phyloP scores from a whole-genome alignment of 2,329 filamentous ascomycete species.

The Curvularia eragrostidis region DNA sequence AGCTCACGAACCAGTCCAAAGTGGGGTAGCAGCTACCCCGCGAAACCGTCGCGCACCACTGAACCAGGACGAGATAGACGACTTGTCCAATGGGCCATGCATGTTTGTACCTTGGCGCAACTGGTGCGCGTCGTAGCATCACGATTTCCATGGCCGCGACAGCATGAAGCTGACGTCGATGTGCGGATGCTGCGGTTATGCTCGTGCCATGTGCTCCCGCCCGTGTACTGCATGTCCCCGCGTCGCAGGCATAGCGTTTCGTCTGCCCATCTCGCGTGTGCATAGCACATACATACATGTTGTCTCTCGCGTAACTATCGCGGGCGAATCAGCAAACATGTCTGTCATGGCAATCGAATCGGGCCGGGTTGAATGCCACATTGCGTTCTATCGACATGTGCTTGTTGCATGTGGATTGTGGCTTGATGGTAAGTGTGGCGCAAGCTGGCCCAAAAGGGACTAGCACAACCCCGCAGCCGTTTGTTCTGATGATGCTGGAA shows the following conservation, averaged over 20 bases:
- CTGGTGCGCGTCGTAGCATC: conserved; percentile 21
- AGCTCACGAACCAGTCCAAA: conserved; percentile 22
- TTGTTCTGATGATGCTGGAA: not conserved
- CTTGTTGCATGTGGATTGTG: not conserved
- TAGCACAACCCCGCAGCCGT: conserved; percentile 7
- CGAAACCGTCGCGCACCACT: conserved; percentile 16
- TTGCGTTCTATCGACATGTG: not conserved
- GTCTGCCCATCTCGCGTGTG: not conserved
- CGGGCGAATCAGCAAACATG: not conserved
- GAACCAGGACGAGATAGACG: conserved; percentile 17
- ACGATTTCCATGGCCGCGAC: conserved; percentile 18
- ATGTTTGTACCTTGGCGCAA: conserved; percentile 18
- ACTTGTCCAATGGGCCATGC: conserved; percentile 26
- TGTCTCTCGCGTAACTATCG: not conserved
- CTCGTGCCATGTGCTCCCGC: not conserved
- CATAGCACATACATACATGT: not conserved
- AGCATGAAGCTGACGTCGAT: conserved; percentile 23
- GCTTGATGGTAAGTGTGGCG: not conserved
- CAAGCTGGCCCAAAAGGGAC: conserved; percentile 8
- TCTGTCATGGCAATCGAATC: not conserved
- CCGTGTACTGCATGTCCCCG: conserved; percentile 10
- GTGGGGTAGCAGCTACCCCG: conserved; percentile 34
- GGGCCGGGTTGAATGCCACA: not conserved
- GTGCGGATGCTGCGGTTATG: not conserved
- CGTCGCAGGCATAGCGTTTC: conserved; percentile 1